These are phyloP conservation scores for Forsythia viridissima DNA, from an alignment of 257 asterid genomes.

Conservation along the genomic window DNA sequence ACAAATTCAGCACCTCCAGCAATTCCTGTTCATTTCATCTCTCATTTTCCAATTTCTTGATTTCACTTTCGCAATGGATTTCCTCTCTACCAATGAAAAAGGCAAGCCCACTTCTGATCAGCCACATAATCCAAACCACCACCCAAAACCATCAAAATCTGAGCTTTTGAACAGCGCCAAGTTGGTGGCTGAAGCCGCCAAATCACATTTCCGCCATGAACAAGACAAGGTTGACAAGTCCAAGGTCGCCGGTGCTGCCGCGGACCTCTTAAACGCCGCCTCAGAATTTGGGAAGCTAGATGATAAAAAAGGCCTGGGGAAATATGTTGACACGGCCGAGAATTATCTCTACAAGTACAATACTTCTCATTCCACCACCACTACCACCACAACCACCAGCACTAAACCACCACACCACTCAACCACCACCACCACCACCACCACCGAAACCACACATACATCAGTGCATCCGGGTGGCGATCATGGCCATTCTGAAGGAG, in stretches of 20 bases:
- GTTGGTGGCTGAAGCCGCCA: constrained; percentile 54
- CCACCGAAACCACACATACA: constrained; percentile 21
- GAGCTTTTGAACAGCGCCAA: constrained; percentile 55
- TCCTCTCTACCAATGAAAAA: constrained; percentile 17
- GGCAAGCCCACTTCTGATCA: constrained; percentile 9
- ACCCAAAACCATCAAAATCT: constrained; percentile 35
- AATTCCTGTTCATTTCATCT: background rate
- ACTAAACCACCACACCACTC: constrained; percentile 14
- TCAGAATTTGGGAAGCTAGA: constrained; percentile 54
- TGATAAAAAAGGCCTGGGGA: constrained; percentile 41
- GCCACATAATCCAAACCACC: constrained; percentile 9
- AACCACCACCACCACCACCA: constrained; percentile 23
- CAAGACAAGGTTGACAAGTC: constrained; percentile 42
- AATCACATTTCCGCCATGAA: constrained; percentile 38
- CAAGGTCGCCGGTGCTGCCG: constrained; percentile 55
- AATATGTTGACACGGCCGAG: constrained; percentile 52
- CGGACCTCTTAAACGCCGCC: constrained; percentile 55
- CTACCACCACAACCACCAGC: constrained; percentile 8
- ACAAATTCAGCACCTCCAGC: constrained; percentile 26
- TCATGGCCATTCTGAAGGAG: constrained; percentile 15
- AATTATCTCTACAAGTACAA: constrained; percentile 48
- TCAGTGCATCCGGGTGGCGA: constrained; percentile 8
- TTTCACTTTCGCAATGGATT: constrained; percentile 28
- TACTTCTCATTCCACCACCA: constrained; percentile 32
- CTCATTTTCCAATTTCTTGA: background rate